Percentiles rank a stretch among this genome's conserved stretches.
phyloP scores from a whole-genome alignment of 208 protist species.

The Borovskyia barvae region DNA sequence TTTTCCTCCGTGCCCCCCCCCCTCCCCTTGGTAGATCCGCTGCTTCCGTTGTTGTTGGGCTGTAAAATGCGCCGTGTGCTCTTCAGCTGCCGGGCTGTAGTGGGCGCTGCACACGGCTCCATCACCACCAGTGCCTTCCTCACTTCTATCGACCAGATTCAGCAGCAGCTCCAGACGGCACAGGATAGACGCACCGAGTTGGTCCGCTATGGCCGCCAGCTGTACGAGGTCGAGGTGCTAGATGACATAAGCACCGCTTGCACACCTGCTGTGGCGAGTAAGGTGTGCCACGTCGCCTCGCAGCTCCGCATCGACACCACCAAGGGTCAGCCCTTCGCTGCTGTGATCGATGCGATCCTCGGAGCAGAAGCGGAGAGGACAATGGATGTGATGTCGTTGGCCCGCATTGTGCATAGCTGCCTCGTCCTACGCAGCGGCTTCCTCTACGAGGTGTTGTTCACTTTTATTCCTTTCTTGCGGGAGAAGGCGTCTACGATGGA shows the following conservation, averaged over 20 bases:
- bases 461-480: constrained; percentile 65
- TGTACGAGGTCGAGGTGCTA: constrained; percentile 81
- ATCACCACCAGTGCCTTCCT: constrained; percentile 69
- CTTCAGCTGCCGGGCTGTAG: constrained; percentile 1
- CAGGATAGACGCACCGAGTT: constrained; percentile 59
- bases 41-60: neutral
- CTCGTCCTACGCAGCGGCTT: constrained; percentile 68
- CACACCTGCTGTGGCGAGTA: constrained; percentile 51
- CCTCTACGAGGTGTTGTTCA: constrained; percentile 81
- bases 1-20: no score
- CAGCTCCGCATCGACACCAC: constrained; percentile 69
- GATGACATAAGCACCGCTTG: constrained; percentile 59
- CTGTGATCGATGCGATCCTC: constrained; percentile 46
- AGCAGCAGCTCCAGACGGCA: constrained; percentile 67
- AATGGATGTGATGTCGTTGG: constrained; percentile 68
- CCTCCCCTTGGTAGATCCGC: no score
- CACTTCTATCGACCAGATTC: constrained; percentile 60
- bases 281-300: constrained; percentile 69
- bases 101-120: constrained; percentile 6
- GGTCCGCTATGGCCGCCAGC: constrained; percentile 63
- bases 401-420: constrained; percentile 80
- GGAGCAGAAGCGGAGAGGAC: constrained; percentile 27
- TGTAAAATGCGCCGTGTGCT: constrained; percentile 23
- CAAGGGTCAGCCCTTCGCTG: constrained; percentile 57
- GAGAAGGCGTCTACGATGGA: constrained; percentile 41